Evolutionary conservation across 176 grass and related monocot genomes (phyloP).

Genomic region (Oryza officinalis): DNA sequence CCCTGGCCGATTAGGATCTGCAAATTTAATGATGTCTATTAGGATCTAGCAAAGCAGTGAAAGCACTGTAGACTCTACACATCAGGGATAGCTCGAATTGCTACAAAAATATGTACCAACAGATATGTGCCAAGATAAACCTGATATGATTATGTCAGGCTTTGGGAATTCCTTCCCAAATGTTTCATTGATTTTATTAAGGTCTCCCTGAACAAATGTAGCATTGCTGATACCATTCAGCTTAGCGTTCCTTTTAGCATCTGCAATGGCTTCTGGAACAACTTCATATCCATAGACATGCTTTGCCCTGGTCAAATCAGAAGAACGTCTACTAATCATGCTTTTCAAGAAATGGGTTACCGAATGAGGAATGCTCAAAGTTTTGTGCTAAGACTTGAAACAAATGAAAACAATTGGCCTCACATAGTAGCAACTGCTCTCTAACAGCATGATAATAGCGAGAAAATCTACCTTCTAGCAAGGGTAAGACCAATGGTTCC

Average conservation of each 20-base stretch:
- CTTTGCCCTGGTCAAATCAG: constrained; percentile 55
- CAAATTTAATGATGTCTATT: constrained; percentile 40
- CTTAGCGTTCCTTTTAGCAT: constrained; percentile 82
- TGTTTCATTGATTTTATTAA: constrained; percentile 86
- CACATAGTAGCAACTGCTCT: not conserved
- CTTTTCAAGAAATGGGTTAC: not conserved
- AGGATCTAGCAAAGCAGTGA: not conserved
- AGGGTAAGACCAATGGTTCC: constrained; percentile 95
- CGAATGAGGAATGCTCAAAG: not conserved
- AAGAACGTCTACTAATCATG: constrained; percentile 19
- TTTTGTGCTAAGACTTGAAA: constrained; percentile 13
- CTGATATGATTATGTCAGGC: constrained; percentile 92
- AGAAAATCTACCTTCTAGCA: constrained; percentile 65
- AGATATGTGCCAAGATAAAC: constrained; percentile 40
- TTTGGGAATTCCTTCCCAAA: constrained; percentile 90
- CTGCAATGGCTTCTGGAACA: constrained; percentile 71
- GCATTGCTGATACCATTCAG: constrained; percentile 81
- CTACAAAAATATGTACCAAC: not conserved
- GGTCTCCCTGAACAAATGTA: constrained; percentile 93
- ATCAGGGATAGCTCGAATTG: not conserved
- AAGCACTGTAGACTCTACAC: not conserved
- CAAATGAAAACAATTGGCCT: not conserved
- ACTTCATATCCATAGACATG: constrained; percentile 98
- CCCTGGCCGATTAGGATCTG: constrained; percentile 95
- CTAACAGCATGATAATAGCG: not conserved